These are phyloP conservation scores for Wickerhamiella qilinensis DNA, from an alignment of 805 yeast species.

Conservation along the genomic window DNA sequence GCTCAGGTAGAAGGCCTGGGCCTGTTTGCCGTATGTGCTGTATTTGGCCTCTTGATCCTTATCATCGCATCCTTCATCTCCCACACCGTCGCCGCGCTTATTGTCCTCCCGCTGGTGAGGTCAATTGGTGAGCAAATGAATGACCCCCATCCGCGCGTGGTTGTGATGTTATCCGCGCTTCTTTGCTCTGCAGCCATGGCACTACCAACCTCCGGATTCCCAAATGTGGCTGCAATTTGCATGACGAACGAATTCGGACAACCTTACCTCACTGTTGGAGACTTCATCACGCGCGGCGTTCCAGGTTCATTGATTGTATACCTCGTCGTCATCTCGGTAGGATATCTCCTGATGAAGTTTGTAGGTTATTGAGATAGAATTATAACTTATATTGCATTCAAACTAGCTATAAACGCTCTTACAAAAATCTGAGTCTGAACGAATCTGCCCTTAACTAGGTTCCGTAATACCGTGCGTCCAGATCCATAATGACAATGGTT, in stretches of 20 bases:
- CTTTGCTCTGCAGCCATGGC: conserved; percentile 96
- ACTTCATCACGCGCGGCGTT: conserved; percentile 80
- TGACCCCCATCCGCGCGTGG: conserved; percentile 64
- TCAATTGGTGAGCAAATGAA: conserved; percentile 58
- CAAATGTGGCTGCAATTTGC: conserved; percentile 93
- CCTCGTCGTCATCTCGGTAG: conserved; percentile 56
- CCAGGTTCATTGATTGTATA: conserved; percentile 73
- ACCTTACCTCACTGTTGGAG: conserved; percentile 72
- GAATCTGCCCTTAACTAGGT: no score
- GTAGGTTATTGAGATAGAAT: conserved; percentile 35
- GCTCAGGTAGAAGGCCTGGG: conserved; percentile 47
- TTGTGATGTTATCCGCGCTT: conserved; percentile 48
- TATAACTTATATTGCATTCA: not conserved
- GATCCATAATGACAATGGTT: conserved; percentile 50
- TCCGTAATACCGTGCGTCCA: conserved; percentile 70
- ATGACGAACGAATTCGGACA: conserved; percentile 85
- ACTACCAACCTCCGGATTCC: conserved; percentile 92
- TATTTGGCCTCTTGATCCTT: conserved; percentile 69
- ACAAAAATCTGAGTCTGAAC: not conserved
- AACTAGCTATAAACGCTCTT: not conserved
- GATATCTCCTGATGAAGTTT: conserved; percentile 54
- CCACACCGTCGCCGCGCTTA: conserved; percentile 93
- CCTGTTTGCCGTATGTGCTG: conserved; percentile 52
- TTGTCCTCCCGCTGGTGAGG: conserved; percentile 75
- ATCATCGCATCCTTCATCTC: conserved; percentile 88